A percentile compares a stretch with the other conserved stretches of the same genome.
Conservation (phyloP, 495 filamentous ascomycete genomes). For the Monascus purpureus region DNA sequence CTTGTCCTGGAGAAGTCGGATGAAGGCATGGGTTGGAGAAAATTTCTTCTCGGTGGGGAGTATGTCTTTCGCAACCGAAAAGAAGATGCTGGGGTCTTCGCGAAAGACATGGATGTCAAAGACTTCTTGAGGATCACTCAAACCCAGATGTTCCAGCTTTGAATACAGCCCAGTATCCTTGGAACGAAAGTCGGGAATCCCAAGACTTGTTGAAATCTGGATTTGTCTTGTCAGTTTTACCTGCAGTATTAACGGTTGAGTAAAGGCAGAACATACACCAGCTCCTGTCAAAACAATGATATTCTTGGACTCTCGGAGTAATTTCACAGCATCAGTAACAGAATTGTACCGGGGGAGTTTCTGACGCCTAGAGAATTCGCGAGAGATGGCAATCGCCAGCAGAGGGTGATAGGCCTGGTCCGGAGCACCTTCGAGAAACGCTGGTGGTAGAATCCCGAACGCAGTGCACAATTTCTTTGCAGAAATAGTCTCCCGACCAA, state of each 20-base stretch:
- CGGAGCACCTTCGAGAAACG: conserved; percentile 57
- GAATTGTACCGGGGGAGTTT: conserved; percentile 76
- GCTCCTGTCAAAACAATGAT: conserved; percentile 92
- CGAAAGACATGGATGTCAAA: conserved; percentile 82
- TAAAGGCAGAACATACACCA: conserved; percentile 38
- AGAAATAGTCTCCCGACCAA: conserved; percentile 51
- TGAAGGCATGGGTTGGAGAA: conserved; percentile 90
- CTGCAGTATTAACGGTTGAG: background rate
- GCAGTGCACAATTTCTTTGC: conserved; percentile 80
- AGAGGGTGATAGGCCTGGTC: conserved; percentile 65
- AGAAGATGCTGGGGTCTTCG: conserved; percentile 83
- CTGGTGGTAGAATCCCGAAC: conserved; percentile 71
- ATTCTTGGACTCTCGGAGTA: conserved; percentile 62
- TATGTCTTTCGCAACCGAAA: conserved; percentile 82
- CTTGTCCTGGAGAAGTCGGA: conserved; percentile 83
- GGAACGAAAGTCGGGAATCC: conserved; percentile 57
- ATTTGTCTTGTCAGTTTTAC: background rate
- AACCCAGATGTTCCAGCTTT: conserved; percentile 58
- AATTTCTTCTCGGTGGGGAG: conserved; percentile 58
- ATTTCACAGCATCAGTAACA: conserved; percentile 69
- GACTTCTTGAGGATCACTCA: conserved; percentile 83
- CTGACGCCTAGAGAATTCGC: conserved; percentile 69
- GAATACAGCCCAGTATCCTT: conserved; percentile 55
- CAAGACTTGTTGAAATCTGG: conserved; percentile 60
- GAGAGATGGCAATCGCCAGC: conserved; percentile 59